These are phyloP conservation scores for Aspergillus texensis DNA, from an alignment of 2,329 filamentous ascomycete genomes.

Conservation along the genomic window DNA sequence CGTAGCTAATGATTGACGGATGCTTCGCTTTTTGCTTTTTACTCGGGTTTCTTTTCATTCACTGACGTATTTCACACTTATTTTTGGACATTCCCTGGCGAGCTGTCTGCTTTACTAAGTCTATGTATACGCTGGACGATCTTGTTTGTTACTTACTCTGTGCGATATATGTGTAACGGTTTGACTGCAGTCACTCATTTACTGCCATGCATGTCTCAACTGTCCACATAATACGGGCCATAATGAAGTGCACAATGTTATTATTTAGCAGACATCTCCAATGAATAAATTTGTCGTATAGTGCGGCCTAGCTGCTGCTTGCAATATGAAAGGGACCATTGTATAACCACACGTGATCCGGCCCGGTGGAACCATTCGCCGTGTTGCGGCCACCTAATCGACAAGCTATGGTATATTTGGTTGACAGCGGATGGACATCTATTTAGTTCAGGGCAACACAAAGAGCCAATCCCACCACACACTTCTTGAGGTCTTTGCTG, in stretches of 20 bases:
- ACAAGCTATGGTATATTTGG: slow-evolving; percentile 14
- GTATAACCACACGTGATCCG: slow-evolving; percentile 19
- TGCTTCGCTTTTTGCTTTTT: background rate
- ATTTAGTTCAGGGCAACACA: slow-evolving; percentile 10
- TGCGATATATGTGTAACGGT: background rate
- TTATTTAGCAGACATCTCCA: background rate
- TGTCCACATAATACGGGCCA: background rate
- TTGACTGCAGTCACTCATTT: background rate
- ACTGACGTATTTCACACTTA: background rate
- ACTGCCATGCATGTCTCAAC: background rate
- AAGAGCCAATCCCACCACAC: background rate
- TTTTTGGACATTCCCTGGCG: background rate
- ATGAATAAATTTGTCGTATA: background rate
- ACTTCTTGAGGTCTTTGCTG: slow-evolving; percentile 12
- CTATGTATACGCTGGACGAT: background rate
- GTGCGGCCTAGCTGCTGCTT: background rate
- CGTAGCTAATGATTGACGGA: slow-evolving; percentile 4
- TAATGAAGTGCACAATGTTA: background rate
- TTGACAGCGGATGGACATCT: background rate
- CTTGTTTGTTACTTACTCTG: background rate
- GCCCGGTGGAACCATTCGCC: slow-evolving; percentile 17
- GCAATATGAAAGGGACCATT: background rate
- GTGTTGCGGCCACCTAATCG: slow-evolving; percentile 28
- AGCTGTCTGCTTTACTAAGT: background rate
- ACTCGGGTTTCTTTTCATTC: background rate